Evolutionary conservation across 306 rosid genomes (phyloP).

Genomic region (Quercus dentata): DNA sequence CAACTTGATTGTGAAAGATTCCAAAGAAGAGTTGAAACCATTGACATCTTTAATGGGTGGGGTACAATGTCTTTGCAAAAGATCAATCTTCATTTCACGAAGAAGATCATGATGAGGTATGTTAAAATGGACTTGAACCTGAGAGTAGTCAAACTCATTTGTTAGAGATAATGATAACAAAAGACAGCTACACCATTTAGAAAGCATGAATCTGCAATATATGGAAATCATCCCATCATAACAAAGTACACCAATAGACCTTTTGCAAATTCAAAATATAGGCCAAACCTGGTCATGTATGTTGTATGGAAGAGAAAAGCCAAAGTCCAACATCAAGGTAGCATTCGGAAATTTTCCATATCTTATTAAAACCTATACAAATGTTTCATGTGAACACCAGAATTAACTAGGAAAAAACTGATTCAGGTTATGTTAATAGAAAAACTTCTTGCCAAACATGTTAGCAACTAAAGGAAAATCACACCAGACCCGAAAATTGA

Average conservation of each 20-base stretch:
- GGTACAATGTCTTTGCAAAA: constrained; percentile 47
- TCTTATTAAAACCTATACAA: constrained; percentile 66
- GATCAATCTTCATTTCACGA: constrained; percentile 48
- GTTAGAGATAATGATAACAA: constrained; percentile 11
- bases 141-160: constrained; percentile 21
- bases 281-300: constrained; percentile 63
- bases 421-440: not conserved
- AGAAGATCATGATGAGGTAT: constrained; percentile 53
- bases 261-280: constrained; percentile 15
- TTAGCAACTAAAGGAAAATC: not conserved
- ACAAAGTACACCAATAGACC: not conserved
- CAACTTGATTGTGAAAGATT: constrained; percentile 67
- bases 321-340: constrained; percentile 76
- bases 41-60: constrained; percentile 28
- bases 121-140: constrained; percentile 58
- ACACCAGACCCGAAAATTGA: not conserved
- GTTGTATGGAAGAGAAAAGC: constrained; percentile 75
- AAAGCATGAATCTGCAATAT: not conserved
- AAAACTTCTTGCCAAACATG: not conserved
- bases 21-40: constrained; percentile 30
- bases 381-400: not conserved
- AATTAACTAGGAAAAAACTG: not conserved
- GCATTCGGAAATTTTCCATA: constrained; percentile 82
- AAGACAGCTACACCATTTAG: not conserved
- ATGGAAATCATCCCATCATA: not conserved